Evolutionary conservation across 306 rosid species (phyloP).

Genomic region (Arachis stenosperma): DNA sequence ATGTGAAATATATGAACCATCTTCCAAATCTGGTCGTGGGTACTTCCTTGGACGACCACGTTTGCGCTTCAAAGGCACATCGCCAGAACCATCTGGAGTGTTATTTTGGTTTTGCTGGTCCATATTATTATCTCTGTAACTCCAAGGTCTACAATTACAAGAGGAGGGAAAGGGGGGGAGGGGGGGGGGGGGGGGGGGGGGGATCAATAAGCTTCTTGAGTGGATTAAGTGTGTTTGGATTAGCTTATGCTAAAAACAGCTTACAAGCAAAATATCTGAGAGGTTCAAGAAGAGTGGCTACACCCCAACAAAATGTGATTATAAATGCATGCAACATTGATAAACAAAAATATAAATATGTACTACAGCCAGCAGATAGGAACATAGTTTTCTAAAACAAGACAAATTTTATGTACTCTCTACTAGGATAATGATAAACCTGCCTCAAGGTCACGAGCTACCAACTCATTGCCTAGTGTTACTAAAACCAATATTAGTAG

Average conservation of each 20-base stretch:
- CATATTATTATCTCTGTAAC: conserved; percentile 49
- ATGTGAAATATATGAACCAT: conserved; percentile 38
- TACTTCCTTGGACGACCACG: conserved; percentile 97
- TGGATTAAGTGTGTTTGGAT: neutral
- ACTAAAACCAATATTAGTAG: too few relatives aligned
- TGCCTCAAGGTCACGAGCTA: too few relatives aligned
- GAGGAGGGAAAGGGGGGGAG: too few relatives aligned
- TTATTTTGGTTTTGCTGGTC: conserved; percentile 59
- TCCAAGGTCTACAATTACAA: conserved; percentile 37
- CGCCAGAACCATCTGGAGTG: conserved; percentile 60
- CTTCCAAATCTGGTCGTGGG: conserved; percentile 61
- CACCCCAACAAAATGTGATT: neutral
- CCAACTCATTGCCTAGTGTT: too few relatives aligned
- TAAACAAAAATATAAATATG: too few relatives aligned
- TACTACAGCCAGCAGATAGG: too few relatives aligned
- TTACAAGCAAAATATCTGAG: neutral
- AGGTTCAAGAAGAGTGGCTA: neutral
- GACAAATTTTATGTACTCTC: too few relatives aligned
- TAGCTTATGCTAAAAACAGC: neutral
- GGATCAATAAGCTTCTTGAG: conserved; percentile 2
- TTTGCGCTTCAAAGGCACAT: conserved; percentile 78
- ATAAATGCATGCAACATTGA: neutral
- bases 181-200: too few relatives aligned
- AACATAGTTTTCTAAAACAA: too few relatives aligned
- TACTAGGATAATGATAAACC: too few relatives aligned